Conservation (phyloP, 2,329 filamentous ascomycete genomes). For the Alternaria gansuensis region DNA sequence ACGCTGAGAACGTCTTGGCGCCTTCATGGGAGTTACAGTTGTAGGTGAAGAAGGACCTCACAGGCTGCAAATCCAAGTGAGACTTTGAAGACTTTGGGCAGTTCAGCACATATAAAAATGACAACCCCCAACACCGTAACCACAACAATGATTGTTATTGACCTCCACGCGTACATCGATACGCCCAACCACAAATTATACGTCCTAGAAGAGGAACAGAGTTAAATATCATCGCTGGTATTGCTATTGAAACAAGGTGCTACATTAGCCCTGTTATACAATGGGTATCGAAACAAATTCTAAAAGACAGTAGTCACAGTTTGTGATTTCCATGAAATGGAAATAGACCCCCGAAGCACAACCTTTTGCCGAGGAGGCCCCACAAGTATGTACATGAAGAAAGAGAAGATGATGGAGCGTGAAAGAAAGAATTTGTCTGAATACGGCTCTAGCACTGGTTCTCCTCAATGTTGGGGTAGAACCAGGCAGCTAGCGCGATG, state of each 20-base stretch:
- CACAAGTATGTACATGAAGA: slow-evolving; percentile 8
- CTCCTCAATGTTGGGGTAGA: slow-evolving; percentile 48
- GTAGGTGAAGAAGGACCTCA: background rate
- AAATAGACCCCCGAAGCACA: slow-evolving; percentile 4
- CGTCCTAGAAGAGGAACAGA: background rate
- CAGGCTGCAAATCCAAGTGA: background rate
- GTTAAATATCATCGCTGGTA: slow-evolving; percentile 5
- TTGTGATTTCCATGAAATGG: background rate
- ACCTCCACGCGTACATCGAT: background rate
- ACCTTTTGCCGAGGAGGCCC: background rate
- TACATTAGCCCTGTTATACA: slow-evolving; percentile 10
- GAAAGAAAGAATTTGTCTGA: background rate
- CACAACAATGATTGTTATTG: background rate
- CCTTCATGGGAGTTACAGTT: background rate
- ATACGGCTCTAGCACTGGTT: slow-evolving; percentile 24
- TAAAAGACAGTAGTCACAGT: background rate
- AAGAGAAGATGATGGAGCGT: background rate
- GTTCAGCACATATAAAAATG: background rate
- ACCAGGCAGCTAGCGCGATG: slow-evolving; percentile 69
- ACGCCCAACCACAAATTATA: background rate
- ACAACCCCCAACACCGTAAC: background rate
- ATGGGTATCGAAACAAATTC: slow-evolving; percentile 23
- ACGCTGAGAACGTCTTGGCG: background rate
- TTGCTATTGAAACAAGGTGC: slow-evolving; percentile 1
- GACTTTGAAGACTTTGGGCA: background rate